Evolutionary conservation across 208 protist species (phyloP).

Genomic region (Leptomonas seymouri): DNA sequence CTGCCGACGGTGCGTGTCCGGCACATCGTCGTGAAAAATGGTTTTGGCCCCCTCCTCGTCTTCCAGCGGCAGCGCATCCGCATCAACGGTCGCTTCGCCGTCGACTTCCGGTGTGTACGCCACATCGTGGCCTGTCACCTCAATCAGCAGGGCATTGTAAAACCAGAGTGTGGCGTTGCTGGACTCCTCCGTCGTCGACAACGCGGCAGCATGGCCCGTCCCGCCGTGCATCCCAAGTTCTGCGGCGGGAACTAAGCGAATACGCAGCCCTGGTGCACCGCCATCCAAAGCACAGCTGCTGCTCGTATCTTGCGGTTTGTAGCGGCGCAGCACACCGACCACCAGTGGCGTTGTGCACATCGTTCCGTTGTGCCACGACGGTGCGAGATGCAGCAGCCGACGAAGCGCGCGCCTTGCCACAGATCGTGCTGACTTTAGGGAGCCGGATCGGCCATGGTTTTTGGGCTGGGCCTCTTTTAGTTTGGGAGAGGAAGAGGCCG

Average conservation of each 20-base stretch:
- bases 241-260: slow-evolving; percentile 33
- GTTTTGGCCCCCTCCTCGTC: slow-evolving; percentile 27
- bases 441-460: neutral
- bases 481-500: neutral
- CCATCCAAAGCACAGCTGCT: neutral
- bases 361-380: slow-evolving; percentile 19
- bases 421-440: neutral
- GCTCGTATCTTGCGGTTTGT: neutral
- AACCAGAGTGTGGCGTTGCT: slow-evolving; percentile 1
- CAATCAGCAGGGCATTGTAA: slow-evolving; percentile 25
- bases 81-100: neutral
- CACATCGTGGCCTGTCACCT: slow-evolving; percentile 28
- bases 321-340: slow-evolving; percentile 41
- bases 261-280: slow-evolving; percentile 12
- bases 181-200: neutral
- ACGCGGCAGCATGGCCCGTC: neutral
- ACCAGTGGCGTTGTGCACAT: slow-evolving; percentile 36
- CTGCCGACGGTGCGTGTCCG: neutral
- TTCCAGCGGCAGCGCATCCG: slow-evolving; percentile 12
- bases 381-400: slow-evolving; percentile 20
- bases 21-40: slow-evolving; percentile 16
- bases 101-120: slow-evolving; percentile 1
- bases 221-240: slow-evolving; percentile 5
- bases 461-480: too few relatives aligned
- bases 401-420: slow-evolving; percentile 15